A percentile compares a stretch with the other conserved stretches of the same genome.
Conservation (phyloP, 1,284 basidiomycete species). For the Cryptococcus sp. region DNA sequence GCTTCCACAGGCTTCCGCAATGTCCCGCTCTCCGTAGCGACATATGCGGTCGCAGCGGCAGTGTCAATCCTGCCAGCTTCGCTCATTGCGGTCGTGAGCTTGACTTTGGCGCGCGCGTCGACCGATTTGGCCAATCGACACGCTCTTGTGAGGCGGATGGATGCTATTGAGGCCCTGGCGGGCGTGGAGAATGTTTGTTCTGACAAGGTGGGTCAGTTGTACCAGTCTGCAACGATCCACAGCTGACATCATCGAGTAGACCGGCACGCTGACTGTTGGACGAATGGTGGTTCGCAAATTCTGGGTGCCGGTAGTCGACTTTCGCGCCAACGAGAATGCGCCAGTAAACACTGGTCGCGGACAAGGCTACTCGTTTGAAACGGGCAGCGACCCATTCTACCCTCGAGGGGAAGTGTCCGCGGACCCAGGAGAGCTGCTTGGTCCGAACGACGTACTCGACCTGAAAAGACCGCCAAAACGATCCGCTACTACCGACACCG, state of each 20-base stretch:
- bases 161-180: slow-evolving; percentile 62
- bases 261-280: slow-evolving; percentile 65
- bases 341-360: slow-evolving; percentile 39
- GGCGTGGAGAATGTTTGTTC: slow-evolving; percentile 65
- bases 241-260: slow-evolving; percentile 32
- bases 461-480: slow-evolving; percentile 24
- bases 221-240: not conserved
- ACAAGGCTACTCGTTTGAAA: slow-evolving; percentile 53
- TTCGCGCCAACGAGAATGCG: slow-evolving; percentile 29
- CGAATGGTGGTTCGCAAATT: slow-evolving; percentile 61
- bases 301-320: slow-evolving; percentile 56
- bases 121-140: slow-evolving; percentile 55
- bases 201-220: slow-evolving; percentile 54
- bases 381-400: slow-evolving; percentile 54
- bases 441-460: slow-evolving; percentile 24
- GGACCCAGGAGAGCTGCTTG: slow-evolving; percentile 18
- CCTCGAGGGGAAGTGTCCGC: slow-evolving; percentile 50
- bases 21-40: slow-evolving; percentile 52
- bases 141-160: slow-evolving; percentile 57
- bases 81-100: slow-evolving; percentile 54
- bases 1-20: slow-evolving; percentile 59
- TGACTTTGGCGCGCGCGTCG: slow-evolving; percentile 53
- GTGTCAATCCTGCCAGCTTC: slow-evolving; percentile 61
- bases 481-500: slow-evolving; percentile 18
- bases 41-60: slow-evolving; percentile 58